Conservation (phyloP, 208 protist genomes). For the Leishmania aethiopica region DNA sequence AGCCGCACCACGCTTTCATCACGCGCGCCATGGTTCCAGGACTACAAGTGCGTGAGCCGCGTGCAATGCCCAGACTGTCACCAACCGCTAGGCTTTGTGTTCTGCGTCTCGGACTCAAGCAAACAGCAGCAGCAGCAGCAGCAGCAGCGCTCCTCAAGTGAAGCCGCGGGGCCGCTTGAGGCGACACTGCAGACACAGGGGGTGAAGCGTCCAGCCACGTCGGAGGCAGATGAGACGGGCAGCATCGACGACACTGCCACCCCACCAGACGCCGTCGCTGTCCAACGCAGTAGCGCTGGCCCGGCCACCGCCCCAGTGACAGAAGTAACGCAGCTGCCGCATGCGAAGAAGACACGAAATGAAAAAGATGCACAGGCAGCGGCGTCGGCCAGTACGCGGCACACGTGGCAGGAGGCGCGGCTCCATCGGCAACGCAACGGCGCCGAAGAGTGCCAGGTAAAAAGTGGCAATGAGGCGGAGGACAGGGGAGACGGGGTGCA, state of each 20-base stretch:
- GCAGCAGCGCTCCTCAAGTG: not conserved
- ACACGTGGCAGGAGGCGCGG: conserved; percentile 17
- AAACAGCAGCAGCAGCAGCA: not conserved
- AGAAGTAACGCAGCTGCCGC: conserved; percentile 17
- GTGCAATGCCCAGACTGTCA: conserved; percentile 86
- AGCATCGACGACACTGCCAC: conserved; percentile 3
- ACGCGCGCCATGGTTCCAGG: conserved; percentile 64
- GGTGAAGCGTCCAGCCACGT: conserved; percentile 21
- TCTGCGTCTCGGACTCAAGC: conserved; percentile 26
- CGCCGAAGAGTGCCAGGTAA: not conserved
- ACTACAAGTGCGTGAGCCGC: conserved; percentile 47
- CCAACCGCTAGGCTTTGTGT: conserved; percentile 70
- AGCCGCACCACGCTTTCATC: conserved; percentile 63
- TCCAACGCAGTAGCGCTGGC: not conserved
- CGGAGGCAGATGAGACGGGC: not conserved
- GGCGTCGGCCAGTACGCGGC: conserved; percentile 18
- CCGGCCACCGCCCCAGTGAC: not conserved
- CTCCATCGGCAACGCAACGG: conserved; percentile 6
- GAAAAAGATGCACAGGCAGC: conserved; percentile 30
- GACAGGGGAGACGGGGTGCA: not conserved
- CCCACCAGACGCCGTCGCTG: not conserved
- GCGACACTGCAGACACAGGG: conserved; percentile 12
- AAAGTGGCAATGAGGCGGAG: not conserved
- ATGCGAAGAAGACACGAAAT: conserved; percentile 34
- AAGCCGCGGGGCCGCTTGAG: not conserved